Conservation (phyloP, 164 flowering plant genomes). For the Santalum album region DNA sequence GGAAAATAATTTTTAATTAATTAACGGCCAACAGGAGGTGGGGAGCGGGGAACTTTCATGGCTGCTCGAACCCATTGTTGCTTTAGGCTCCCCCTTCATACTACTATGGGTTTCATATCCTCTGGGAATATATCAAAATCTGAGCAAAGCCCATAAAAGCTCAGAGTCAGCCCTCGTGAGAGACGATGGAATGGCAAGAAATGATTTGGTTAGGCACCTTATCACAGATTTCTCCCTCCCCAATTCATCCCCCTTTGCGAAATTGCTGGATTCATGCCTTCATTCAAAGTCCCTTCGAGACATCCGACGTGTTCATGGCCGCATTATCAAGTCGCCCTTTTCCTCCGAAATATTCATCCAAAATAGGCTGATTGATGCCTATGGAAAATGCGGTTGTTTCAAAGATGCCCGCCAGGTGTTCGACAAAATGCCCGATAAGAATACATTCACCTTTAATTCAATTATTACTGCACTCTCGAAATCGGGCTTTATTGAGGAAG, state of each 20-base stretch:
- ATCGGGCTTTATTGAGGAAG: conserved; percentile 39
- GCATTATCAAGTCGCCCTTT: conserved; percentile 35
- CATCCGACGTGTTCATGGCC: conserved; percentile 30
- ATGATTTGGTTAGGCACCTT: conserved; percentile 19
- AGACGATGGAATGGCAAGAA: conserved; percentile 11
- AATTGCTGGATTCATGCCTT: conserved; percentile 34
- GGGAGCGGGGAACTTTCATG: no score
- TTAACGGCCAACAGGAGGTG: no score
- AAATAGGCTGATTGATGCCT: conserved; percentile 48
- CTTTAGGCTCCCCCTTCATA: no score
- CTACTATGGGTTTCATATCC: no score
- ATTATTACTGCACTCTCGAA: conserved; percentile 22
- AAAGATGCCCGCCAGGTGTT: conserved; percentile 44
- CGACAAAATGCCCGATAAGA: conserved; percentile 40
- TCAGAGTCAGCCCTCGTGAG: no score
- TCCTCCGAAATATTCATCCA: conserved; percentile 38
- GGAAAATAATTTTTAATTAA: no score
- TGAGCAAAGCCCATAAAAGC: no score
- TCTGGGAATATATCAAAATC: no score
- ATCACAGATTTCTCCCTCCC: conserved; percentile 16
- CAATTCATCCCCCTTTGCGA: conserved; percentile 38
- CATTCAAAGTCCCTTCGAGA: conserved; percentile 22
- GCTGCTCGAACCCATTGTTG: no score
- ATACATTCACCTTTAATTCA: conserved; percentile 46
- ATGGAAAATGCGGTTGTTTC: conserved; percentile 38